Conservation (phyloP, 768 basidiomycete species). For the Sporobolomyces roseus region DNA sequence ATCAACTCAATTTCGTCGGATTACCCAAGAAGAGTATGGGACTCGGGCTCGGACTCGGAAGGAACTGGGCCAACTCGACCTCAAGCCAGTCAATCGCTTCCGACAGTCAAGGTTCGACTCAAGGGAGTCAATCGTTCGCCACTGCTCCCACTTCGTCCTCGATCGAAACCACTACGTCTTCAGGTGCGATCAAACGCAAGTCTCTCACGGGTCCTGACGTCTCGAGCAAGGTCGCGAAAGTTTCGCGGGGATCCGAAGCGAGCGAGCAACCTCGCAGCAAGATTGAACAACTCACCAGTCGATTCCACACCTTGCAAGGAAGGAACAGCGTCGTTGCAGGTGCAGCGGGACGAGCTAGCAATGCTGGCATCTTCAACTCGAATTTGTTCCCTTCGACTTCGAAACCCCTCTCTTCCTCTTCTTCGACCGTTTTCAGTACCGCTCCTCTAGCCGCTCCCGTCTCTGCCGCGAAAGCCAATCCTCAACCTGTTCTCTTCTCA, state of each 20-base stretch:
- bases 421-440: conserved; percentile 11
- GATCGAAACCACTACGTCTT: background rate
- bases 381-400: conserved; percentile 1
- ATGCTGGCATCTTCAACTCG: conserved; percentile 6
- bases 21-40: conserved; percentile 39
- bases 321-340: conserved; percentile 24
- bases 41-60: conserved; percentile 10
- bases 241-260: conserved; percentile 9
- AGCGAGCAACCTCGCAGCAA: conserved; percentile 23
- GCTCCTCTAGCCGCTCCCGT: too few species aligned
- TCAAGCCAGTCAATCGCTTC: background rate
- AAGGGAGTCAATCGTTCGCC: conserved; percentile 7
- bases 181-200: conserved; percentile 38
- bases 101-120: conserved; percentile 19
- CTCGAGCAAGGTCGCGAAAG: conserved; percentile 27
- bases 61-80: conserved; percentile 19
- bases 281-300: conserved; percentile 18
- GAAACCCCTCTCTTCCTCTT: background rate
- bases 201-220: conserved; percentile 18
- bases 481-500: background rate
- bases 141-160: background rate
- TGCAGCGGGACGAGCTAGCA: conserved; percentile 8
- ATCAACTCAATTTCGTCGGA: conserved; percentile 38
- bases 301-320: conserved; percentile 27
- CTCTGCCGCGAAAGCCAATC: background rate